Percentiles rank a stretch among this genome's conserved stretches.
Conservation (phyloP, 257 asterid species). For the Scutellaria baicalensis region DNA sequence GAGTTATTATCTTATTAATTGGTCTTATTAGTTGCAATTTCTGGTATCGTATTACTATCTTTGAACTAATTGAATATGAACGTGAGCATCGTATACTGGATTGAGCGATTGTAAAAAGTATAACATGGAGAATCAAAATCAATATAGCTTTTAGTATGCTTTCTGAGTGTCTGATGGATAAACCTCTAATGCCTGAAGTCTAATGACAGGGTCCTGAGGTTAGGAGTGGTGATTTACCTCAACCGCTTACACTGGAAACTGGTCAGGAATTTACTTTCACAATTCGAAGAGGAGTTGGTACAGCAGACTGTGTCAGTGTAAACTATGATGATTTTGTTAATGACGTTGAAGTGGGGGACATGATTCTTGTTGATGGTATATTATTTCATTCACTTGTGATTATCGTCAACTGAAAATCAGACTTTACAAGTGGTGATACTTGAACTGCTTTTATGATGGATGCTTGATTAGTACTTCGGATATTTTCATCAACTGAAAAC, state of each 20-base stretch:
- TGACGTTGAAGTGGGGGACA: constrained; percentile 88
- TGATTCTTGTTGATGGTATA: constrained; percentile 93
- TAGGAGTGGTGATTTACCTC: constrained; percentile 94
- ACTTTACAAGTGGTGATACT: neutral
- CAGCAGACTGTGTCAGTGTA: constrained; percentile 79
- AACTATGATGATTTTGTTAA: constrained; percentile 94
- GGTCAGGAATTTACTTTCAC: constrained; percentile 96
- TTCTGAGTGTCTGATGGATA: neutral
- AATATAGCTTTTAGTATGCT: neutral
- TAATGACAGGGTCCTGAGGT: constrained; percentile 91
- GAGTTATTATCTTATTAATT: neutral
- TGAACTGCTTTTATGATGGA: neutral
- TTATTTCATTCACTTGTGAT: neutral
- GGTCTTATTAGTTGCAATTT: neutral
- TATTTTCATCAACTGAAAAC: neutral
- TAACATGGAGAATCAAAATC: neutral
- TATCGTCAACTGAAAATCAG: neutral
- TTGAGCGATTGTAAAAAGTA: neutral
- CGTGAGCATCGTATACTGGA: neutral
- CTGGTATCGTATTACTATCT: neutral
- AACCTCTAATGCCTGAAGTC: neutral
- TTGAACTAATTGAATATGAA: neutral
- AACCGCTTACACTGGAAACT: constrained; percentile 55
- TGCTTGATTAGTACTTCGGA: neutral
- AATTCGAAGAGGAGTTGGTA: constrained; percentile 87